These are phyloP conservation scores for Murraya paniculata DNA, from an alignment of 345 rosid species.

Conservation along the genomic window DNA sequence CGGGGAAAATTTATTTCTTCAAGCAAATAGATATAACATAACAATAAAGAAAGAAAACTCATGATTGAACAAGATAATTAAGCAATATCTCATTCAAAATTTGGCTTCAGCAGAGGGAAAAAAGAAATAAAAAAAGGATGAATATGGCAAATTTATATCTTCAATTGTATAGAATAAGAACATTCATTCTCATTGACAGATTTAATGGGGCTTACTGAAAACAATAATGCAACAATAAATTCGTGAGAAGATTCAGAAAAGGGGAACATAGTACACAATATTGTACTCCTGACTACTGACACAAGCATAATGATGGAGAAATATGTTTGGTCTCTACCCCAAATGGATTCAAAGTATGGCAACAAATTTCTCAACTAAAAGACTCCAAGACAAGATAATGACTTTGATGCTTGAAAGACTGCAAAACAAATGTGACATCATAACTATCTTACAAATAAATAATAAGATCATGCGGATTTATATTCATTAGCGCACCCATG, in stretches of 20 bases:
- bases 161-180: neutral
- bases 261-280: neutral
- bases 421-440: neutral
- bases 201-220: neutral
- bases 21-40: too few species aligned
- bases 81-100: too few species aligned
- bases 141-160: neutral
- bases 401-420: neutral
- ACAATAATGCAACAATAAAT: neutral
- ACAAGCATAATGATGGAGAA: too few species aligned
- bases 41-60: too few species aligned
- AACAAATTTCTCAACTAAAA: neutral
- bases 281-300: too few species aligned
- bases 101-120: too few species aligned
- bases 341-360: neutral
- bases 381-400: neutral
- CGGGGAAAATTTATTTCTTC: too few species aligned
- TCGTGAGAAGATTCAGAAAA: neutral
- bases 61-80: too few species aligned
- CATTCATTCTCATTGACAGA: neutral
- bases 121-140: neutral
- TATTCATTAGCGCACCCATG: neutral
- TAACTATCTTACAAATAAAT: neutral
- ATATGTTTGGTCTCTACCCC: neutral
- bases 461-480: neutral